phyloP scores from a whole-genome alignment of 2,329 filamentous ascomycete species.

The Colletotrichum liaoningense region DNA sequence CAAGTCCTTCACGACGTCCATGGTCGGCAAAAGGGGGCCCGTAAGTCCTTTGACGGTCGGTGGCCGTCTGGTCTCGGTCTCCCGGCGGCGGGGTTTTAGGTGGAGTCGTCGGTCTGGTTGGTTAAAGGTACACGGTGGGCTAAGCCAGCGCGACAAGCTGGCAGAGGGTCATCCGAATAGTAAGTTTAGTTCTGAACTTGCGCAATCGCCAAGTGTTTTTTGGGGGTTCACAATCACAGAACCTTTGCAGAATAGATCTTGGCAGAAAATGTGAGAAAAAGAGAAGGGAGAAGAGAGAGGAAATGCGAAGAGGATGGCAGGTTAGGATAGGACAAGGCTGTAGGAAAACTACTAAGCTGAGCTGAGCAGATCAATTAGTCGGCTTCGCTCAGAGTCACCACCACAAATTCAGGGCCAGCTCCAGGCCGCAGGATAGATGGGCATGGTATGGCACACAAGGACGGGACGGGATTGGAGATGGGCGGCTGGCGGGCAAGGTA shows the following conservation, averaged over 20 bases:
- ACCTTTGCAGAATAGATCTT: not conserved
- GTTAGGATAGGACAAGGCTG: not conserved
- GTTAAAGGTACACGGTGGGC: not conserved
- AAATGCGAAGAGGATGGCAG: not conserved
- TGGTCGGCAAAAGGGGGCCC: constrained; percentile 35
- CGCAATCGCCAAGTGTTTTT: no score
- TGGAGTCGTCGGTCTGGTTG: not conserved
- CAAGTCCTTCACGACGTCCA: constrained; percentile 56
- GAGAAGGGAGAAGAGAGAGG: not conserved
- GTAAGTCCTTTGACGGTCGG: not conserved
- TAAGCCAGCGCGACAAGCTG: not conserved
- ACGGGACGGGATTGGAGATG: not conserved
- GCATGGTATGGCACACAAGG: not conserved
- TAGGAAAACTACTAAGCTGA: constrained; percentile 8
- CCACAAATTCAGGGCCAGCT: constrained; percentile 7
- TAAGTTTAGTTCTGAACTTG: not conserved
- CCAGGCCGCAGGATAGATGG: constrained; percentile 14
- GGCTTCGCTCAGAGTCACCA: constrained; percentile 15
- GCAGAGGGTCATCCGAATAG: not conserved
- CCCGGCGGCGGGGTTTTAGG: not conserved
- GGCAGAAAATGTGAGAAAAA: not conserved
- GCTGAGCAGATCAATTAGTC: not conserved
- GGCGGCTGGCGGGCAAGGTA: constrained; percentile 5
- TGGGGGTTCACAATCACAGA: not conserved
- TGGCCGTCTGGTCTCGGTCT: not conserved